phyloP scores from a whole-genome alignment of 2,329 filamentous ascomycete genomes.

The Phialemoniopsis sp. region DNA sequence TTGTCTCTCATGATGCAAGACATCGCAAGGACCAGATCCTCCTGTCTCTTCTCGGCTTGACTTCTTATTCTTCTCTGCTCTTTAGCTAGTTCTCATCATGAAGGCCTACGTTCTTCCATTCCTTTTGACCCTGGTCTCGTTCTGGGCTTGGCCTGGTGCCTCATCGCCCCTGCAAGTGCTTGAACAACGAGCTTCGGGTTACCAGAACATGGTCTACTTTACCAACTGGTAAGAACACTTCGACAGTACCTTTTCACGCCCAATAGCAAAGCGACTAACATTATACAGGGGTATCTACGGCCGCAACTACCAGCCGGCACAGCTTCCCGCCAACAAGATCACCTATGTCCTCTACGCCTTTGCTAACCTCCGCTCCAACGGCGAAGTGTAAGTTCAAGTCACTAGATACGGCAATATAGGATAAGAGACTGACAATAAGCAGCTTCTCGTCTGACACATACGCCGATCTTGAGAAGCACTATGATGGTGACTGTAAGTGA shows the following conservation, averaged over 20 bases:
- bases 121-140: too few species aligned
- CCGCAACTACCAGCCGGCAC: constrained; percentile 65
- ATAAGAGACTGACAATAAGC: background rate
- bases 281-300: constrained; percentile 63
- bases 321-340: constrained; percentile 65
- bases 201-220: constrained; percentile 42
- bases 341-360: constrained; percentile 81
- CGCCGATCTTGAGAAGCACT: constrained; percentile 71
- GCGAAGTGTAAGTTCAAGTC: constrained; percentile 57
- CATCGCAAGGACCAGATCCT: too few species aligned
- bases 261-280: background rate
- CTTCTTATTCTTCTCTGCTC: too few species aligned
- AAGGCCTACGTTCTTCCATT: too few species aligned
- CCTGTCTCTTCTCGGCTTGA: too few species aligned
- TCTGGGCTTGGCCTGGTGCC: constrained; percentile 12
- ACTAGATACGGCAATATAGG: background rate
- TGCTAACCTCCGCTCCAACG: constrained; percentile 67
- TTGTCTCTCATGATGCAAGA: too few species aligned
- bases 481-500: constrained; percentile 56
- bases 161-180: constrained; percentile 1
- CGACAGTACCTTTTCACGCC: too few species aligned
- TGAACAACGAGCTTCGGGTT: constrained; percentile 14
- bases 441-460: constrained; percentile 64
- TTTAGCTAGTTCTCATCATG: too few species aligned
- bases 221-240: constrained; percentile 39